A percentile compares a stretch with the other conserved stretches of the same genome.
phyloP scores from a whole-genome alignment of 2,329 filamentous ascomycete genomes.

The Nemania sp. region DNA sequence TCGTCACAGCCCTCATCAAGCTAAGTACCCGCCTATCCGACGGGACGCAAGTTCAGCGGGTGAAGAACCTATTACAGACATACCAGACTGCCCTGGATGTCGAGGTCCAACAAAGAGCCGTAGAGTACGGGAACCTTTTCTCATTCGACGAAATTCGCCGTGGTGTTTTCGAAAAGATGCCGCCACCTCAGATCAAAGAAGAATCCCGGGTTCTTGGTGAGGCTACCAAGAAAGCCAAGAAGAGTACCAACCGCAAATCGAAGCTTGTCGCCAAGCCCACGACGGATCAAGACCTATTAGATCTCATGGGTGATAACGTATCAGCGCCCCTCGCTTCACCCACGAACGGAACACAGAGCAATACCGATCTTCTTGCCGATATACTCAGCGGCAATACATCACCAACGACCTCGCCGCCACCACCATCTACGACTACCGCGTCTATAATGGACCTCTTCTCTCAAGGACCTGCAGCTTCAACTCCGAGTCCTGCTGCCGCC shows the following conservation, averaged over 20 bases:
- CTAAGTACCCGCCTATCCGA: slow-evolving; percentile 87
- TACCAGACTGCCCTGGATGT: slow-evolving; percentile 89
- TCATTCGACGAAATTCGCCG: slow-evolving; percentile 82
- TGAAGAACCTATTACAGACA: slow-evolving; percentile 75
- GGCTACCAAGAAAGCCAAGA: slow-evolving; percentile 70
- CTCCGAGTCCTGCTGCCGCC: slow-evolving; percentile 53
- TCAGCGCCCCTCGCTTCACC: slow-evolving; percentile 63
- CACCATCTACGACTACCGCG: slow-evolving; percentile 61
- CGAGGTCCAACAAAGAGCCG: slow-evolving; percentile 93
- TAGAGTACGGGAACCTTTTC: slow-evolving; percentile 96
- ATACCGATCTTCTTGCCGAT: slow-evolving; percentile 86
- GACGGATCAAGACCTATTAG: slow-evolving; percentile 88
- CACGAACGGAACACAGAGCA: slow-evolving; percentile 65
- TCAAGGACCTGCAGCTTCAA: slow-evolving; percentile 45
- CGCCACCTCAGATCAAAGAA: slow-evolving; percentile 93
- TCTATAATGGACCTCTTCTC: slow-evolving; percentile 92
- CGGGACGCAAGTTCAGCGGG: slow-evolving; percentile 80
- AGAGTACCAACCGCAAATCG: slow-evolving; percentile 72
- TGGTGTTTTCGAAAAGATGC: slow-evolving; percentile 97
- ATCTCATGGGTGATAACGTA: slow-evolving; percentile 83
- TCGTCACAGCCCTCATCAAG: slow-evolving; percentile 93
- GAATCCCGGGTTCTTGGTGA: slow-evolving; percentile 89
- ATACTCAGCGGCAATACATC: slow-evolving; percentile 74
- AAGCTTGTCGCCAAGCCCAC: slow-evolving; percentile 72
- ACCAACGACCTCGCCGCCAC: slow-evolving; percentile 53